Percentiles rank a stretch among this genome's conserved stretches.
Conservation (phyloP, 2,329 filamentous ascomycete species). For the Penicillium corylophilum region DNA sequence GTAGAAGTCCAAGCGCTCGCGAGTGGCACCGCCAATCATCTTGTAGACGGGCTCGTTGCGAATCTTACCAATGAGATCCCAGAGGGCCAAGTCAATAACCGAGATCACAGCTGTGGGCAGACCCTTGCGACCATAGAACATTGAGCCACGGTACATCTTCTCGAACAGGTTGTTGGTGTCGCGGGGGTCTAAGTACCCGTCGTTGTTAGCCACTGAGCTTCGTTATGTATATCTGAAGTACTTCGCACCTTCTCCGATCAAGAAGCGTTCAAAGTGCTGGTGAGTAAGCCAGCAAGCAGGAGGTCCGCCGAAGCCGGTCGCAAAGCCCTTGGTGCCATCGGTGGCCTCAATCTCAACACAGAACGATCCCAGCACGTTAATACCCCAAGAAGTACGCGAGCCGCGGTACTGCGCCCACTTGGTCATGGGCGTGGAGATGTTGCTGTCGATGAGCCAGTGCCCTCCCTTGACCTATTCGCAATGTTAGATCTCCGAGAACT, state of each 20-base stretch:
- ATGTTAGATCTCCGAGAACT: neutral
- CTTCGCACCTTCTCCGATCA: slow-evolving; percentile 68
- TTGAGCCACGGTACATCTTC: slow-evolving; percentile 92
- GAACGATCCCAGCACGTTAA: slow-evolving; percentile 92
- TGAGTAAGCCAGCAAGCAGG: slow-evolving; percentile 92
- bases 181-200: slow-evolving; percentile 63
- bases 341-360: slow-evolving; percentile 84
- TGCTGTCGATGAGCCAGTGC: slow-evolving; percentile 82
- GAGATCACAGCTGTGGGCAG: slow-evolving; percentile 88
- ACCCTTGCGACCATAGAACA: slow-evolving; percentile 96
- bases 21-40: slow-evolving; percentile 86
- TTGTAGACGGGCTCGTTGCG: slow-evolving; percentile 92
- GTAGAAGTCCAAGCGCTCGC: slow-evolving; percentile 83
- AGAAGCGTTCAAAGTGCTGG: slow-evolving; percentile 89
- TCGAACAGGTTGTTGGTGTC: slow-evolving; percentile 92
- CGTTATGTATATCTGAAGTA: neutral
- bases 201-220: neutral
- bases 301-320: slow-evolving; percentile 89
- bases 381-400: slow-evolving; percentile 89
- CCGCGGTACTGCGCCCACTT: slow-evolving; percentile 83
- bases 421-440: slow-evolving; percentile 91
- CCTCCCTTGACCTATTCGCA: slow-evolving; percentile 45
- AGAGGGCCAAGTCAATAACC: slow-evolving; percentile 87
- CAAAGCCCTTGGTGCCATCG: slow-evolving; percentile 91
- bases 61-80: slow-evolving; percentile 90